Evolutionary conservation across 495 filamentous ascomycete species (phyloP).

Genomic region (Penicillium goetzii): DNA sequence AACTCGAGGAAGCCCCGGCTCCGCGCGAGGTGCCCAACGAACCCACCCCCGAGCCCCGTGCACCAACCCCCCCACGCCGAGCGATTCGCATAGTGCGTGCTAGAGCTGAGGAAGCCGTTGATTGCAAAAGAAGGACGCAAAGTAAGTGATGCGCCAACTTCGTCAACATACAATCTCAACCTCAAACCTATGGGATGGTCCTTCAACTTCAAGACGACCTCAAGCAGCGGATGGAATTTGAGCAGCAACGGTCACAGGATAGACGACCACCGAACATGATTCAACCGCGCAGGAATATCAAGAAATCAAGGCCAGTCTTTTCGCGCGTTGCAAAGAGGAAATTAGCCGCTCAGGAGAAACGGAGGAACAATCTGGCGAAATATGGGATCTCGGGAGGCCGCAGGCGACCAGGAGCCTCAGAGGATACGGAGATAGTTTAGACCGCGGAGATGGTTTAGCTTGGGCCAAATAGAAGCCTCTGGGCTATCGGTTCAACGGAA

Average conservation of each 20-base stretch:
- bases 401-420: not conserved
- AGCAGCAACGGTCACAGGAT: not conserved
- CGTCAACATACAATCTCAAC: not conserved
- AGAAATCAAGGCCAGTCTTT: not conserved
- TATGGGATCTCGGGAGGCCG: not conserved
- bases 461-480: not conserved
- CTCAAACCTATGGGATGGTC: not conserved
- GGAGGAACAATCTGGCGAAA: not conserved
- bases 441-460: not conserved
- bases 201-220: not conserved
- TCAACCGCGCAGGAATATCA: not conserved
- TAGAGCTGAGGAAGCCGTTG: not conserved
- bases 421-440: not conserved
- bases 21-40: too few species aligned
- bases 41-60: too few species aligned
- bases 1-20: not conserved
- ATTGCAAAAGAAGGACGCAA: not conserved
- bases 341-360: not conserved
- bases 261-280: not conserved
- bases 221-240: not conserved
- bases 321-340: not conserved
- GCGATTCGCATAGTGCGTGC: not conserved
- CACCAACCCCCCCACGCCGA: constrained; percentile 4
- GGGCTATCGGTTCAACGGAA: not conserved
- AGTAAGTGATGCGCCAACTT: not conserved